Evolutionary conservation across 129 eudicot genomes (phyloP).

Genomic region (Lactuca saligna): DNA sequence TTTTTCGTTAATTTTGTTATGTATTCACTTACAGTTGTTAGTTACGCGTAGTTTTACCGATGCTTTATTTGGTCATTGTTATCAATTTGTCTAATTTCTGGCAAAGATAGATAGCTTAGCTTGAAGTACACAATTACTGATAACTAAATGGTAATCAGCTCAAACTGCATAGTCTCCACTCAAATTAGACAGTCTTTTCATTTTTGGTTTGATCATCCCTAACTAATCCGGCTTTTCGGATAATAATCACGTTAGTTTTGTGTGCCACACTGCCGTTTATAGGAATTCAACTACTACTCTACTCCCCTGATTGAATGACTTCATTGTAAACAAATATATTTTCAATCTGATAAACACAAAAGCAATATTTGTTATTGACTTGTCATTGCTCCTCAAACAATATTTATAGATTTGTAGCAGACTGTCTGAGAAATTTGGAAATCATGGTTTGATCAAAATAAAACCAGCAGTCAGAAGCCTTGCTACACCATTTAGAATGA

Average conservation of each 20-base stretch:
- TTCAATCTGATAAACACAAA: neutral
- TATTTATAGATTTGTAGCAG: slow-evolving; percentile 70
- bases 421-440: slow-evolving; percentile 80
- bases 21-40: neutral
- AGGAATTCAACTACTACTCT: slow-evolving; percentile 7
- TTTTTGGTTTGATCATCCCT: neutral
- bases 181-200: neutral
- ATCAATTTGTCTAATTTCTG: neutral
- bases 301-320: neutral
- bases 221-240: neutral
- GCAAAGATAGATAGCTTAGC: neutral
- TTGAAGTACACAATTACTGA: neutral
- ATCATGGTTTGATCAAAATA: slow-evolving; percentile 83
- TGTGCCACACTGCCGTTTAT: neutral
- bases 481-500: slow-evolving; percentile 85
- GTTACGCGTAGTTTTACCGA: too few species aligned
- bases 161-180: neutral
- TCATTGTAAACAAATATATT: neutral
- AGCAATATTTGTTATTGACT: neutral
- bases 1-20: neutral
- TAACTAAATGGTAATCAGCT: neutral
- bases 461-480: slow-evolving; percentile 95
- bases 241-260: neutral
- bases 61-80: neutral
- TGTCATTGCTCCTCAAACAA: slow-evolving; percentile 8